These are phyloP conservation scores for Sarcodon aspratus DNA, from an alignment of 768 basidiomycete genomes.

Conservation along the genomic window DNA sequence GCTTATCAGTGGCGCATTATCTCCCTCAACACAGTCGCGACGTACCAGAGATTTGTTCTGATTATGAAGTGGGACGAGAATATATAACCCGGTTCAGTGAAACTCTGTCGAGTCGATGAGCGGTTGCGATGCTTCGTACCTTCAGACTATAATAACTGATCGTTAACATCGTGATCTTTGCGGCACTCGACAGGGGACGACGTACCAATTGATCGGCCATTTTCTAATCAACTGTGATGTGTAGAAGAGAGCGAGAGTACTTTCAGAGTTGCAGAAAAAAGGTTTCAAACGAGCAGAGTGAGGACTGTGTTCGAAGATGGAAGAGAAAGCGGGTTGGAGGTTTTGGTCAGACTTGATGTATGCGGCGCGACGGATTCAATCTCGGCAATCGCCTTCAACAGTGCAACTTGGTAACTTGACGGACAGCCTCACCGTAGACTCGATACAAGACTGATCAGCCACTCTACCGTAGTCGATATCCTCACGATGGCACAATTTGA, in stretches of 20 bases:
- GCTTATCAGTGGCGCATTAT: background rate
- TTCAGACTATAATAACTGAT: conserved; percentile 33
- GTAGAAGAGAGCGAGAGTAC: conserved; percentile 3
- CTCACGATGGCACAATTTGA: too few species aligned
- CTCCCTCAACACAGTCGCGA: conserved; percentile 3
- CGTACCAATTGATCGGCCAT: conserved; percentile 46
- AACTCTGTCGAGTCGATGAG: too few species aligned
- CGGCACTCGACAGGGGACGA: background rate
- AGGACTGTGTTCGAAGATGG: conserved; percentile 3
- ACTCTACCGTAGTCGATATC: too few species aligned
- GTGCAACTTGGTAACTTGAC: too few species aligned
- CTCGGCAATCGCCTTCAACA: conserved; percentile 1
- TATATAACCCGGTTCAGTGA: background rate
- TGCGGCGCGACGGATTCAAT: background rate
- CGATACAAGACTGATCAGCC: too few species aligned
- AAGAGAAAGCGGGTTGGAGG: background rate
- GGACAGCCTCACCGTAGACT: too few species aligned
- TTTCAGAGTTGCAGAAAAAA: conserved; percentile 1
- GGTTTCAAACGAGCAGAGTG: conserved; percentile 7
- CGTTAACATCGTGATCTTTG: background rate
- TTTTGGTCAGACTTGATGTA: background rate
- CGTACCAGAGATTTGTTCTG: conserved; percentile 89
- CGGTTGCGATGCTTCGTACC: conserved; percentile 23
- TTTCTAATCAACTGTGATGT: conserved; percentile 1
- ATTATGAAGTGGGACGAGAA: background rate